Conservation (phyloP, 768 basidiomycete species). For the Mycena pura region DNA sequence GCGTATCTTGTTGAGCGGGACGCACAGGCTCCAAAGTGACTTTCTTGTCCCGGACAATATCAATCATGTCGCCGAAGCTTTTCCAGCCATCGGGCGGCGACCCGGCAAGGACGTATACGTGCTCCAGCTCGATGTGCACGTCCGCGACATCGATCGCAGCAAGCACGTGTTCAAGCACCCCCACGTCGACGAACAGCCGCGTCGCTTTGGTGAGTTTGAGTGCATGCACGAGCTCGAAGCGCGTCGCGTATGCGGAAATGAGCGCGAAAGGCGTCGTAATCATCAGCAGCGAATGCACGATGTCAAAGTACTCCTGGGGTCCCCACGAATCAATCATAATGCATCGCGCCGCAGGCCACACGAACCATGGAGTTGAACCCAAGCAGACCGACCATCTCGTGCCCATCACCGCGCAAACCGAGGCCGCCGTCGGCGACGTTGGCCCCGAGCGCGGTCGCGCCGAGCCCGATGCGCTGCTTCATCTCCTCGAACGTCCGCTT, state of each 20-base stretch:
- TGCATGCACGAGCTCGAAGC: constrained; percentile 60
- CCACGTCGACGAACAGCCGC: constrained; percentile 58
- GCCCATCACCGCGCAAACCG: constrained; percentile 51
- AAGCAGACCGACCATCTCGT: constrained; percentile 72
- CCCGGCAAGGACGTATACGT: constrained; percentile 60
- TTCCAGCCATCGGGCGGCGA: constrained; percentile 41
- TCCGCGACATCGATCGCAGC: constrained; percentile 27
- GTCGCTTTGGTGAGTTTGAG: constrained; percentile 56
- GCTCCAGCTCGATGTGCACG: constrained; percentile 44
- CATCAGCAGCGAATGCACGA: constrained; percentile 56
- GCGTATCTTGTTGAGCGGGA: constrained; percentile 55
- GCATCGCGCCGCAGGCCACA: too few species aligned
- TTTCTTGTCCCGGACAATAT: constrained; percentile 41
- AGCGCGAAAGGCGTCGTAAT: constrained; percentile 59
- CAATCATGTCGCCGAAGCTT: constrained; percentile 54
- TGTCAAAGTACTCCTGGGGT: constrained; percentile 64
- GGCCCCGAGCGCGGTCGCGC: constrained; percentile 60
- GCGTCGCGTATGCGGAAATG: constrained; percentile 61
- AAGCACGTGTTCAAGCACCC: constrained; percentile 39
- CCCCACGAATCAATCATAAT: too few species aligned
- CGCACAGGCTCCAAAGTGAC: constrained; percentile 50
- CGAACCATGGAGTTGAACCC: constrained; percentile 72
- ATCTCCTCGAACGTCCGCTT: constrained; percentile 55
- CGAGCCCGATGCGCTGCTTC: constrained; percentile 54
- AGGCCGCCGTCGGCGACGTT: constrained; percentile 59